A percentile compares a stretch with the other conserved stretches of the same genome.
Conservation (phyloP, 2,329 filamentous ascomycete genomes). For the Diaporthe eres region DNA sequence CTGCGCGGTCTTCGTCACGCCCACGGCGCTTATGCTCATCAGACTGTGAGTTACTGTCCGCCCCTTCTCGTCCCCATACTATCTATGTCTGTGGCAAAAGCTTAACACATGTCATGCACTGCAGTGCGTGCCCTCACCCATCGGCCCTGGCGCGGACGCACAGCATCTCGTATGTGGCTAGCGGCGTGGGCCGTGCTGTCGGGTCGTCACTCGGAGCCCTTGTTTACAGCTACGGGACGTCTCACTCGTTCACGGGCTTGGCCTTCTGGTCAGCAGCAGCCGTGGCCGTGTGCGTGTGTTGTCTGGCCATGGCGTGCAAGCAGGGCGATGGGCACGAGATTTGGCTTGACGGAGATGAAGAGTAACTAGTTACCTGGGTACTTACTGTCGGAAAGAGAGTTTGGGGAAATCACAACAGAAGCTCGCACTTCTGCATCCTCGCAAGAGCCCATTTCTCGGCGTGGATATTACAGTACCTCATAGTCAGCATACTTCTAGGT, state of each 20-base stretch:
- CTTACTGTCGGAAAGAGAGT: neutral
- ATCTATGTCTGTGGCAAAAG: neutral
- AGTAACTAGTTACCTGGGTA: neutral
- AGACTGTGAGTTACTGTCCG: neutral
- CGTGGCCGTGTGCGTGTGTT: conserved; percentile 1
- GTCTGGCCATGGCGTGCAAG: conserved; percentile 11
- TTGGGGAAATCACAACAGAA: neutral
- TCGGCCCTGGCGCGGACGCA: conserved; percentile 26
- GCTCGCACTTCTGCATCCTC: neutral
- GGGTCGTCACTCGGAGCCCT: conserved; percentile 11
- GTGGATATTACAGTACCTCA: neutral
- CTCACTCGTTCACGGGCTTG: conserved; percentile 22
- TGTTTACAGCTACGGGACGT: conserved; percentile 23
- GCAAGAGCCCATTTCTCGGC: neutral
- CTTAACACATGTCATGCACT: neutral
- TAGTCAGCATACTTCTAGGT: neutral
- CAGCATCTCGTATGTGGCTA: conserved; percentile 17
- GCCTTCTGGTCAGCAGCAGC: conserved; percentile 24
- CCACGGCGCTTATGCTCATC: conserved; percentile 17
- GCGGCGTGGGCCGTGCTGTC: conserved; percentile 5
- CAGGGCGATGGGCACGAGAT: conserved; percentile 17
- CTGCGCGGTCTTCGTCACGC: conserved; percentile 20
- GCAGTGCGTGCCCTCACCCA: conserved; percentile 10
- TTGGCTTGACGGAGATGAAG: conserved; percentile 23
- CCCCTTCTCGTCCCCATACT: neutral